A percentile compares a stretch with the other conserved stretches of the same genome.
Conservation (phyloP, 2,329 filamentous ascomycete genomes). For the Ophiostoma novo-ulmi region DNA sequence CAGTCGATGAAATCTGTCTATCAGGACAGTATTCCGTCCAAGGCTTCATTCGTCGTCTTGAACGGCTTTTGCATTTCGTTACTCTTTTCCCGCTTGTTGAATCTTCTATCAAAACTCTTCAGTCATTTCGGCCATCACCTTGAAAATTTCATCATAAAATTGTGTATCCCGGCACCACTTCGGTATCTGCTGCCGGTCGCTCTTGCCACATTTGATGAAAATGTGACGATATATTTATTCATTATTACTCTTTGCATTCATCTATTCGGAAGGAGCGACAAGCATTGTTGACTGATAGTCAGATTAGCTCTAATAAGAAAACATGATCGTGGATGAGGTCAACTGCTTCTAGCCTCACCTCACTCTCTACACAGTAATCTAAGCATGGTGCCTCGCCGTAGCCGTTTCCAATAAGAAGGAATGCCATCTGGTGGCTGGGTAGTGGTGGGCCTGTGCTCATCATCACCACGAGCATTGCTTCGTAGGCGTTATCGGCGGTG, state of each 20-base stretch:
- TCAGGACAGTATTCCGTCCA: neutral
- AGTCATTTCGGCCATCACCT: neutral
- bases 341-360: neutral
- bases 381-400: neutral
- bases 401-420: neutral
- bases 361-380: too few relatives aligned
- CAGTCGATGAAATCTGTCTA: neutral
- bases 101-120: neutral
- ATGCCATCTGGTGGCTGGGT: conserved; percentile 20
- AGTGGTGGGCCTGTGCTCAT: neutral
- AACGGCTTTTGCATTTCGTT: neutral
- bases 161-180: neutral
- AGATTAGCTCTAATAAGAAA: neutral
- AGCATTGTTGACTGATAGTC: neutral
- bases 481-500: conserved; percentile 13
- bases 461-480: neutral
- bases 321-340: neutral
- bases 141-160: neutral
- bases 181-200: neutral
- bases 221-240: neutral
- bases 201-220: neutral
- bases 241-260: neutral
- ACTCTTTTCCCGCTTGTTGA: neutral
- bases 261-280: neutral
- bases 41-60: neutral